Evolutionary conservation across 2,329 filamentous ascomycete genomes (phyloP).

Genomic region (Trichocomaceae sp.): DNA sequence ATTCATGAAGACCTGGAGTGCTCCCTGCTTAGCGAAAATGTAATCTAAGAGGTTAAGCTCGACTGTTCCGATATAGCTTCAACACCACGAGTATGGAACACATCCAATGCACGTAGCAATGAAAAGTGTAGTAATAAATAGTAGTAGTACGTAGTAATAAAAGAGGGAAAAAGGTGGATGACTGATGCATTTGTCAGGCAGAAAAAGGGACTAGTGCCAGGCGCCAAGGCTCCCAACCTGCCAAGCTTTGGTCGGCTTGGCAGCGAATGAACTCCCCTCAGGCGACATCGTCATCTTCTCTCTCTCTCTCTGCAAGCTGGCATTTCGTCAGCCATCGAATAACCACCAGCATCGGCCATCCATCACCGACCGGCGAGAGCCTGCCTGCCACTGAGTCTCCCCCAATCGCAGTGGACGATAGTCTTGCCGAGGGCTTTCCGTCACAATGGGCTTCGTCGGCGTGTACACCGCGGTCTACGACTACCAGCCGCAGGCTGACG

Average conservation of each 20-base stretch:
- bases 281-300: not conserved
- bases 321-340: not conserved
- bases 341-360: not conserved
- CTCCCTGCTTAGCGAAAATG: no score
- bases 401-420: not conserved
- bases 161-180: no score
- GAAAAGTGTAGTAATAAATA: no score
- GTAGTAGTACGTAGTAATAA: no score
- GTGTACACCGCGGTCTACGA: conserved; percentile 89
- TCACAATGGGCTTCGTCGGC: conserved; percentile 78
- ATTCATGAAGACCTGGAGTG: no score
- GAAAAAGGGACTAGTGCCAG: not conserved
- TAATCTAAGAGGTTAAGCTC: no score
- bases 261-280: not conserved
- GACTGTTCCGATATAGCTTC: no score
- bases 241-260: no score
- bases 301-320: not conserved
- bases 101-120: no score
- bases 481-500: conserved; percentile 78
- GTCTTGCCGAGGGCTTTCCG: not conserved
- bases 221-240: not conserved
- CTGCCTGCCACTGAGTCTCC: not conserved
- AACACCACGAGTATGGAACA: no score
- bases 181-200: no score
- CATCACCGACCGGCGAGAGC: not conserved